phyloP scores from a whole-genome alignment of 768 basidiomycete genomes.

The Boletus rubescentipes region DNA sequence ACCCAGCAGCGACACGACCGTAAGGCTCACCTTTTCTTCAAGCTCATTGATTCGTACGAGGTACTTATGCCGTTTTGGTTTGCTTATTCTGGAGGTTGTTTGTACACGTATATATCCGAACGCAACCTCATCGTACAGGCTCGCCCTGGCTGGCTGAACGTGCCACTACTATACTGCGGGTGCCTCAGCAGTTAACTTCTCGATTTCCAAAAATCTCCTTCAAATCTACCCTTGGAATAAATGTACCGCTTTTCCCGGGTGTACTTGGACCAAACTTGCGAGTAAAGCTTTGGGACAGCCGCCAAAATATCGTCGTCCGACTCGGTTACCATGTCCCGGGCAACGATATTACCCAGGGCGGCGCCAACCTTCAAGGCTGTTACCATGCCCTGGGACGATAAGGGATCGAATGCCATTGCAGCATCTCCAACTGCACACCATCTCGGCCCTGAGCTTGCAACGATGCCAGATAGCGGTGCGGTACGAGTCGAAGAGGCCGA shows the following conservation, averaged over 20 bases:
- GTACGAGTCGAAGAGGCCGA: background rate
- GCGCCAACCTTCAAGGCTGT: background rate
- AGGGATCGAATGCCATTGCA: background rate
- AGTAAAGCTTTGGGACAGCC: background rate
- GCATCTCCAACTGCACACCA: background rate
- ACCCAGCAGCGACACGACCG: background rate
- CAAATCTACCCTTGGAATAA: background rate
- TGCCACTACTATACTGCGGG: background rate
- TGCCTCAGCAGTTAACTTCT: background rate
- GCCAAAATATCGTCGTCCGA: background rate
- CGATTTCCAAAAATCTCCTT: background rate
- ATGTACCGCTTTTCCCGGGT: background rate
- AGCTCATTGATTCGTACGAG: slow-evolving; percentile 40
- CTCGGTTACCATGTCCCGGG: background rate
- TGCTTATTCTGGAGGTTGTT: slow-evolving; percentile 12
- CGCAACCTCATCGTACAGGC: no score
- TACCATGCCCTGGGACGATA: background rate
- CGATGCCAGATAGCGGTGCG: background rate
- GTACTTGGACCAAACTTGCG: background rate
- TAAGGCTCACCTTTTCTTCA: slow-evolving; percentile 51
- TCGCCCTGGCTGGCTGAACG: no score
- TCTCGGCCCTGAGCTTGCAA: background rate
- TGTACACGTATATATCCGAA: slow-evolving; percentile 1
- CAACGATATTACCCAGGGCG: background rate
- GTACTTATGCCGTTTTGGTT: slow-evolving; percentile 5